phyloP scores from a whole-genome alignment of 2,329 filamentous ascomycete species.

The Hymenoscyphus albidus region DNA sequence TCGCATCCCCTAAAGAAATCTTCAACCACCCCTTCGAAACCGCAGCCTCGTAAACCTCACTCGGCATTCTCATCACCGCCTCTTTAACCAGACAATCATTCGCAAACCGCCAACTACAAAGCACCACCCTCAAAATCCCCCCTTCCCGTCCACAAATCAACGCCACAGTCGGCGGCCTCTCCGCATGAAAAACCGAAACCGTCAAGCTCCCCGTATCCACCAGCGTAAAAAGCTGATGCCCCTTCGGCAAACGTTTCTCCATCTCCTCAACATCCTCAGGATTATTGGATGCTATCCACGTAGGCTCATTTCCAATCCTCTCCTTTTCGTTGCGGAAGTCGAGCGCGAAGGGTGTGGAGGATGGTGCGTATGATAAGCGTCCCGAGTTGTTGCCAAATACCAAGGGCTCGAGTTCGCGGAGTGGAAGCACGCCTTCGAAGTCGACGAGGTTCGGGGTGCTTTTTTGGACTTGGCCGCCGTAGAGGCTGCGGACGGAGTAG shows the following conservation, averaged over 20 bases:
- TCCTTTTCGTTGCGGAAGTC: conserved; percentile 9
- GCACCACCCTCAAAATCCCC: conserved; percentile 33
- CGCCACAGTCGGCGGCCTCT: conserved; percentile 32
- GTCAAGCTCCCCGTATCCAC: conserved; percentile 34
- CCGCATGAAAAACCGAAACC: conserved; percentile 33
- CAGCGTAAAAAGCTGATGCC: conserved; percentile 32
- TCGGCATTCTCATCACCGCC: conserved; percentile 22
- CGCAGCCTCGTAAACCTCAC: conserved; percentile 13
- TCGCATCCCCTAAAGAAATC: conserved; percentile 6
- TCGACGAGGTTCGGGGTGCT: conserved; percentile 14
- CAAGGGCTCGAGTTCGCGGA: conserved; percentile 1
- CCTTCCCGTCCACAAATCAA: conserved; percentile 34
- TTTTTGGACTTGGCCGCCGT: conserved; percentile 20
- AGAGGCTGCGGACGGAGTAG: conserved; percentile 12
- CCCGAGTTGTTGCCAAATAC: conserved; percentile 22
- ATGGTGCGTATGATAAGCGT: conserved; percentile 18
- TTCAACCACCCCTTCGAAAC: conserved; percentile 16
- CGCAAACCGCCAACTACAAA: conserved; percentile 27
- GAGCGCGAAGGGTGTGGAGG: conserved; percentile 7
- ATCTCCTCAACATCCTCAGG: conserved; percentile 4
- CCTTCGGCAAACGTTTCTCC: conserved; percentile 2
- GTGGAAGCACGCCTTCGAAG: conserved; percentile 23
- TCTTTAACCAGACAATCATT: conserved; percentile 20
- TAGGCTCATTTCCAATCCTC: conserved; percentile 19
- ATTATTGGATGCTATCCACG: conserved; percentile 22